Percentiles rank a stretch among this genome's conserved stretches.
Evolutionary conservation across 2,329 filamentous ascomycete genomes (phyloP).

Genomic region (Colletotrichum sp.): DNA sequence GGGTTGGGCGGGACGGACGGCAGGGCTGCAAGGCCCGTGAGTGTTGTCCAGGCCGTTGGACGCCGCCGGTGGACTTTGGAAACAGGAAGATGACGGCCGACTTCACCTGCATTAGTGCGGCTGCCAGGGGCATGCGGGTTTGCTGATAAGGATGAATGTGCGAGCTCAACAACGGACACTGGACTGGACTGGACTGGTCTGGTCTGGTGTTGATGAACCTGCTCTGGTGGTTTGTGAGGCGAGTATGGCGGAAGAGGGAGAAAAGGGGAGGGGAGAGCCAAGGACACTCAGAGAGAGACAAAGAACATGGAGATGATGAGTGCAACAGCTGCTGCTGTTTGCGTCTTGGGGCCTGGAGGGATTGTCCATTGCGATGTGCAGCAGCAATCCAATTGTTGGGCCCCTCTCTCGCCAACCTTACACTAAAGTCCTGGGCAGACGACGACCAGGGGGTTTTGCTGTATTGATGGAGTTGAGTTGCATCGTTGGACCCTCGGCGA

Average conservation of each 20-base stretch:
- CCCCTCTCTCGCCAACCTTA: background rate
- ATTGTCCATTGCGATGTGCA: background rate
- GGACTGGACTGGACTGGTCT: background rate
- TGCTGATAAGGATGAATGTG: constrained; percentile 8
- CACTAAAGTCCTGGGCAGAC: background rate
- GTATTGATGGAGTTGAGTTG: background rate
- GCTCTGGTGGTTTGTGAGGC: background rate
- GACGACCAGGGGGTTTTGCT: background rate
- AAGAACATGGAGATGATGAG: background rate
- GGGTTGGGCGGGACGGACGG: background rate
- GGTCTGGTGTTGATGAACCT: background rate
- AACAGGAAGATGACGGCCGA: background rate
- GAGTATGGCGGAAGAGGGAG: background rate
- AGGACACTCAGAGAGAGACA: background rate
- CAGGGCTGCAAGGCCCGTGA: background rate
- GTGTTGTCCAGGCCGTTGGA: background rate
- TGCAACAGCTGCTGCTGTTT: background rate
- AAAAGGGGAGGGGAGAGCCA: background rate
- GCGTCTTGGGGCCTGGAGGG: background rate
- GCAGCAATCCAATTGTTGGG: background rate
- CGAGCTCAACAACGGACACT: background rate
- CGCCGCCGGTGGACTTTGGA: background rate
- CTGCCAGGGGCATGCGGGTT: constrained; percentile 8
- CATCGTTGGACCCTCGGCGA: constrained; percentile 2
- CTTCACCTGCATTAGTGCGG: constrained; percentile 13